These are phyloP conservation scores for Papiliotrema nemorosa DNA, from an alignment of 1,284 basidiomycete genomes.

Conservation along the genomic window DNA sequence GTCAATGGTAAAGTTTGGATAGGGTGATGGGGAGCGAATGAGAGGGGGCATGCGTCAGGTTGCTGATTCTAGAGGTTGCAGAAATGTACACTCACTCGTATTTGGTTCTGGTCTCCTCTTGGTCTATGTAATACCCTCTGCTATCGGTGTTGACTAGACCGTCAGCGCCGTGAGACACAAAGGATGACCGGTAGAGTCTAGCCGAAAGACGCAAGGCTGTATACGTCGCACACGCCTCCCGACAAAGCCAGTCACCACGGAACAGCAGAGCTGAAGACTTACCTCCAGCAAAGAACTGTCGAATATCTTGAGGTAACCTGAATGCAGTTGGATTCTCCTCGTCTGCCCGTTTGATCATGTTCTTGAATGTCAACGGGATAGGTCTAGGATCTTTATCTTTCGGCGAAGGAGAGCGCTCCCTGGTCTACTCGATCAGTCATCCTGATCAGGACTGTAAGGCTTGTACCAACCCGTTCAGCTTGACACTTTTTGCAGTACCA, in stretches of 20 bases:
- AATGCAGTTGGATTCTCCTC: conserved; percentile 62
- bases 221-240: not conserved
- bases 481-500: conserved; percentile 73
- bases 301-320: conserved; percentile 79
- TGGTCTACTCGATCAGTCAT: conserved; percentile 4
- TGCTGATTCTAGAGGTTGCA: not conserved
- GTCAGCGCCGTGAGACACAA: conserved; percentile 1
- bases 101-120: conserved; percentile 74
- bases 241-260: not conserved
- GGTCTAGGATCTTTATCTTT: conserved; percentile 26
- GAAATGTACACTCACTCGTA: conserved; percentile 51
- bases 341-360: conserved; percentile 33
- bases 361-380: conserved; percentile 32
- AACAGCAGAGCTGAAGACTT: conserved; percentile 12
- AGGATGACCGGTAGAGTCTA: too few relatives aligned
- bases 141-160: conserved; percentile 64
- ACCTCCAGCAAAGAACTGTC: conserved; percentile 71
- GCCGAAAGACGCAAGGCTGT: too few relatives aligned
- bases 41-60: too few relatives aligned
- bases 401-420: conserved; percentile 8
- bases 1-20: not conserved
- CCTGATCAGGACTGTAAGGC: not conserved
- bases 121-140: conserved; percentile 73
- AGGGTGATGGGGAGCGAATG: conserved; percentile 7
- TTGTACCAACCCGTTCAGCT: conserved; percentile 33